Evolutionary conservation across 169 alveolate species (phyloP).

Genomic region (Perkinsus marinus): DNA sequence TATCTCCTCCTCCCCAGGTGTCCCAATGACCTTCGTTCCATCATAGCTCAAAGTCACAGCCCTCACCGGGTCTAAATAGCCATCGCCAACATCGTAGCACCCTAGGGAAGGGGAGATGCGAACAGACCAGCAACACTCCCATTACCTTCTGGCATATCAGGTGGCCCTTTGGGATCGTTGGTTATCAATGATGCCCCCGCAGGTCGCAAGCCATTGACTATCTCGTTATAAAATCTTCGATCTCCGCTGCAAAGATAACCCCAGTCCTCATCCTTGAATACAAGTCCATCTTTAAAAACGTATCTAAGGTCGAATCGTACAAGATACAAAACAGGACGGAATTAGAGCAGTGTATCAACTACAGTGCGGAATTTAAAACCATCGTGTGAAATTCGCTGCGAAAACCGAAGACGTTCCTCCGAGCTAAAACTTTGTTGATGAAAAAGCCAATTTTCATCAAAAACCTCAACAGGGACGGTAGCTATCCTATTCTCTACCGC

Average conservation of each 20-base stretch:
- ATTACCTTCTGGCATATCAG: conserved; percentile 41
- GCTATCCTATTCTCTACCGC: too few species aligned
- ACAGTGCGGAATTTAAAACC: too few species aligned
- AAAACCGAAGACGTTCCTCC: too few species aligned
- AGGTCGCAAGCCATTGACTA: conserved; percentile 40
- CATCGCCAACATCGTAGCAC: conserved; percentile 53
- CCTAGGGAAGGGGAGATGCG: neutral
- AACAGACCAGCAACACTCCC: neutral
- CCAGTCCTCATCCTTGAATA: conserved; percentile 40
- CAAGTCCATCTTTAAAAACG: conserved; percentile 43
- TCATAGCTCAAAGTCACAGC: conserved; percentile 17
- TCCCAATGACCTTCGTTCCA: conserved; percentile 8
- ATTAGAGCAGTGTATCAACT: too few species aligned
- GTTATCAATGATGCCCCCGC: conserved; percentile 39
- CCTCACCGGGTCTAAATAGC: conserved; percentile 37
- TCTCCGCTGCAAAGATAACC: conserved; percentile 43
- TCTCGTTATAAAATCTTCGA: conserved; percentile 48
- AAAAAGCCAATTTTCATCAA: too few species aligned
- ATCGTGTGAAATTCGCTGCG: too few species aligned
- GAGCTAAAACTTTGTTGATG: too few species aligned
- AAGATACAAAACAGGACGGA: neutral
- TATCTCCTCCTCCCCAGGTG: conserved; percentile 20
- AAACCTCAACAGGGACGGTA: too few species aligned
- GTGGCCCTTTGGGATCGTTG: conserved; percentile 39
- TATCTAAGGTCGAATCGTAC: conserved; percentile 8